These are phyloP conservation scores for Coccomyxa sp. DNA, from an alignment of 139 green algal genomes.

Conservation along the genomic window DNA sequence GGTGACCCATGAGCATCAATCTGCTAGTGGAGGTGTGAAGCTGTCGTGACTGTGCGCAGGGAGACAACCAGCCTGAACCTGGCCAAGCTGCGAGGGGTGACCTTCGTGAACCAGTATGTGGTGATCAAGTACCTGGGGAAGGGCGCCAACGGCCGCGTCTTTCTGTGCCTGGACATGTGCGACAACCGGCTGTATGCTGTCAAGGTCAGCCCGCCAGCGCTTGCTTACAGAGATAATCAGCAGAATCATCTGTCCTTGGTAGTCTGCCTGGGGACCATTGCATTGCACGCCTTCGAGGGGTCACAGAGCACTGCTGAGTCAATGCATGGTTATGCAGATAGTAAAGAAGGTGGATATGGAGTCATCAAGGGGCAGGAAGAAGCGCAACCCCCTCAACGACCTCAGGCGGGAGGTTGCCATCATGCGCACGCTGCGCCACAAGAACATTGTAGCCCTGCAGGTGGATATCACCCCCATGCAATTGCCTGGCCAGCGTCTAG, in stretches of 20 bases:
- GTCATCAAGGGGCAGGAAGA: neutral
- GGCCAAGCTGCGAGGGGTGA: conserved; percentile 65
- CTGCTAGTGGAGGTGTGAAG: neutral
- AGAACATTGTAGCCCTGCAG: conserved; percentile 52
- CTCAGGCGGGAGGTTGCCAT: conserved; percentile 83
- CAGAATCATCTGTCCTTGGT: neutral
- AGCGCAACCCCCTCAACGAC: conserved; percentile 51
- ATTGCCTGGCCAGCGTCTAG: conserved; percentile 41
- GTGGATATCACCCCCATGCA: conserved; percentile 11
- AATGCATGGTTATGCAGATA: conserved; percentile 27
- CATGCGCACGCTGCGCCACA: conserved; percentile 84
- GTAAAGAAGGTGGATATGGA: conserved; percentile 37
- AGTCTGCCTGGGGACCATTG: too few species aligned
- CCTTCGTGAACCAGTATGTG: conserved; percentile 83
- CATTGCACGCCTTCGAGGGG: too few species aligned
- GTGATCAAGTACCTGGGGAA: conserved; percentile 78
- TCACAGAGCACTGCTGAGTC: neutral
- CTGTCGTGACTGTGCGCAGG: conserved; percentile 15
- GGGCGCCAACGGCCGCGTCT: conserved; percentile 74
- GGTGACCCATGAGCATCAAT: neutral
- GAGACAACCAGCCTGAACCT: conserved; percentile 57
- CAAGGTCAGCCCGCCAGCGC: conserved; percentile 45
- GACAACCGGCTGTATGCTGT: conserved; percentile 75
- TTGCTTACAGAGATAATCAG: neutral
- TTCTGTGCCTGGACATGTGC: conserved; percentile 72